A percentile compares a stretch with the other conserved stretches of the same genome.
Conservation (phyloP, 2,329 filamentous ascomycete species). For the Trichoderma semiorbis region DNA sequence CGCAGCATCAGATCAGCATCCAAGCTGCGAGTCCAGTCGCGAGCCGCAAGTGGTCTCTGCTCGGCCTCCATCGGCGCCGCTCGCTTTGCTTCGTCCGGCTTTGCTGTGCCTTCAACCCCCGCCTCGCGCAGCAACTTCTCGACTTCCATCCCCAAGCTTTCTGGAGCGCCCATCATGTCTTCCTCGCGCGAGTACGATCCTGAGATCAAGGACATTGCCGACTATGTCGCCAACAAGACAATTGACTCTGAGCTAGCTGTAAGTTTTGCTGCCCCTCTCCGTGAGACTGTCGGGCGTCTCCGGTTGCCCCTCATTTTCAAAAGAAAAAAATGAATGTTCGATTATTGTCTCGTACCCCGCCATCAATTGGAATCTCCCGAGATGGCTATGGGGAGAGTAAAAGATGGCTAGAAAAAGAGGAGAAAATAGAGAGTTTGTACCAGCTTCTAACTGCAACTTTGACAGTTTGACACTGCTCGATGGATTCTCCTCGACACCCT, state of each 20-base stretch:
- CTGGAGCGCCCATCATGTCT: constrained; percentile 49
- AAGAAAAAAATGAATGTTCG: neutral
- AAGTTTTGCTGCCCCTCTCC: constrained; percentile 39
- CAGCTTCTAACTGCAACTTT: neutral
- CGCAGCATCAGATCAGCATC: constrained; percentile 53
- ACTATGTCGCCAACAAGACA: constrained; percentile 88
- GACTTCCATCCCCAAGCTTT: constrained; percentile 46
- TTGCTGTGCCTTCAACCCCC: constrained; percentile 32
- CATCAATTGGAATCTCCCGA: neutral
- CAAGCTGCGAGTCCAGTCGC: constrained; percentile 48
- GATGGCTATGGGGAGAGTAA: neutral
- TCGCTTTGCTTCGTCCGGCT: constrained; percentile 27
- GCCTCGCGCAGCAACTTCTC: constrained; percentile 43
- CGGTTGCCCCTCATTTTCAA: constrained; percentile 7
- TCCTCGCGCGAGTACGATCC: constrained; percentile 70
- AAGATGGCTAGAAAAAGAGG: neutral
- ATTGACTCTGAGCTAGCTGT: constrained; percentile 92
- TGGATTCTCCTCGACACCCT: constrained; percentile 96
- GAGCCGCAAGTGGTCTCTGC: constrained; percentile 25
- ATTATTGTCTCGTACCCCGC: neutral
- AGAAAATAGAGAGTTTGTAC: neutral
- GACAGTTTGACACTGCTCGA: constrained; percentile 87
- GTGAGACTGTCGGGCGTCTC: neutral
- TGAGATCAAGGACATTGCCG: constrained; percentile 92
- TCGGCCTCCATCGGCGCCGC: constrained; percentile 24